Base-by-base conservation (phyloP, 495 filamentous ascomycete genomes). In the Pyrenopolyporus hunteri region DNA sequence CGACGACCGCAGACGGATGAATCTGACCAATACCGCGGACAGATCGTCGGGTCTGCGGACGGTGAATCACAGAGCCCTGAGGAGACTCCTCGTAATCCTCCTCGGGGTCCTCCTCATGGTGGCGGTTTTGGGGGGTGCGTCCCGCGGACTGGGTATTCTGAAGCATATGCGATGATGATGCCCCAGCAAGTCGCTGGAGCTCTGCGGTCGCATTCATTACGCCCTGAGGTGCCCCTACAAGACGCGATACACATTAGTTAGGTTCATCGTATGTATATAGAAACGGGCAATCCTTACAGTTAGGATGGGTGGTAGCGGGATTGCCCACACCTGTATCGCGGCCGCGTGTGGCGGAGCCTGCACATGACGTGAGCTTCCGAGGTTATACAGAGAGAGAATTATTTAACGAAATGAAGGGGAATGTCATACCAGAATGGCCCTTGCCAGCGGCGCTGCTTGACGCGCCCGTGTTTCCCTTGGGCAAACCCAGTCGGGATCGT, bases 161-260 rank as follows among this genome's bases (percentile, higher is more conserved):
- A 2, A 17, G 6, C 2, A 11, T 13, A 1, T 32, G 8, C 2
- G 45, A 19, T 9, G 45, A 35, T 2, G 17, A 20, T 9, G 6
- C 11, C 6, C 10, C 29, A 49, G 29, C 17, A 33, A 49, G 13
- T 35, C 11, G 46, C 28, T 26, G 45, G n/a, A 59, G 56, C 13
- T 45, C 53, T 11, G 39, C 32, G 9, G 58, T 60, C 0, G 62
- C 58, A 13, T 50, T 36, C 4, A 59, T 19, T n/a, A 59, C 44
- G 42, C 28, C 23, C 16, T 8, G 50, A 2, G 50, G 29, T 7
- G 49, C 19, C 4, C 6, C 50, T 50, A 4, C 19, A 46, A 10
- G 13, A n/a, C n/a, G n/a, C 28, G 11, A 13, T 3, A 57, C 13
- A 35, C 13, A 40, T 64, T 36, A 64, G 35, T 19, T 4, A 17